Percentiles rank a stretch among this genome's conserved stretches.
phyloP scores from a whole-genome alignment of 306 rosid genomes.

The Vigna angularis region DNA sequence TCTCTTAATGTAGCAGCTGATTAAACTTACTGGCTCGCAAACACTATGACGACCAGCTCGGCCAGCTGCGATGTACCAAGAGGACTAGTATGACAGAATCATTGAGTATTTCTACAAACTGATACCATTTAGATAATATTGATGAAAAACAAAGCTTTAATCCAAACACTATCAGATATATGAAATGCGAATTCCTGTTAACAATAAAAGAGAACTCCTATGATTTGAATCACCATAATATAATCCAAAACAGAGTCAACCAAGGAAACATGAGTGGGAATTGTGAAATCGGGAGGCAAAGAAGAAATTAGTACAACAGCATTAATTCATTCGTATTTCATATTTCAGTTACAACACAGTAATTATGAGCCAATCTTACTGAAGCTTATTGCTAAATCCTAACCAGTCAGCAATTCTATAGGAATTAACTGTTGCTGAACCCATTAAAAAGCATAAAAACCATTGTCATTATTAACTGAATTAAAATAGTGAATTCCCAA shows the following conservation, averaged over 20 bases:
- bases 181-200: conserved; percentile 5
- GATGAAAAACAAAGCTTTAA: neutral
- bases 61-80: conserved; percentile 68
- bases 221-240: conserved; percentile 13
- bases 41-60: conserved; percentile 72
- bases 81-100: neutral
- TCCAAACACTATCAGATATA: neutral
- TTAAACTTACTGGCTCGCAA: conserved; percentile 72
- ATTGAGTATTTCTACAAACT: neutral
- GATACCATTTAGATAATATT: neutral
- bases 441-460: conserved; percentile 34
- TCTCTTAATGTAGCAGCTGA: conserved; percentile 70
- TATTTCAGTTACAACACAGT: conserved; percentile 41
- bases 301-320: conserved; percentile 28
- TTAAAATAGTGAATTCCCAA: conserved; percentile 37
- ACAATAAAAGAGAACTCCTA: neutral
- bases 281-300: conserved; percentile 29
- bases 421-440: conserved; percentile 28
- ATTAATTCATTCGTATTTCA: conserved; percentile 30
- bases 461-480: conserved; percentile 36
- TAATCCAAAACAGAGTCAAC: conserved; percentile 29
- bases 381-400: conserved; percentile 50
- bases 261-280: conserved; percentile 11
- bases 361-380: conserved; percentile 36
- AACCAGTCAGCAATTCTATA: conserved; percentile 39